These are phyloP conservation scores for Phaseolus lunatus DNA, from an alignment of 306 rosid genomes.

Conservation along the genomic window DNA sequence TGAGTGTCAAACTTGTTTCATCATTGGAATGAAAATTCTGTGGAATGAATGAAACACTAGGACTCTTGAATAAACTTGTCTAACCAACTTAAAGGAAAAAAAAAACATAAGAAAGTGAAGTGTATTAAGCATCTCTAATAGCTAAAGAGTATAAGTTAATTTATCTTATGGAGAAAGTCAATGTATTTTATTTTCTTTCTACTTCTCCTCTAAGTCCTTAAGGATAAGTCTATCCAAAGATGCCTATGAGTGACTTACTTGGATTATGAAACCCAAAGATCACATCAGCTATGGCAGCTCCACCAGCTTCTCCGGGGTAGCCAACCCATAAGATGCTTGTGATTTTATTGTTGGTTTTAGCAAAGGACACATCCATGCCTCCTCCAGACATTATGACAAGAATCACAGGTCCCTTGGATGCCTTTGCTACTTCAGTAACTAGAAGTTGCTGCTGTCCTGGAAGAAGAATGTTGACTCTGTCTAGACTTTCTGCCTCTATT, in stretches of 20 bases:
- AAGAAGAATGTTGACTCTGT: slow-evolving; percentile 72
- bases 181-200: background rate
- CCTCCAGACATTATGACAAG: slow-evolving; percentile 97
- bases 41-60: background rate
- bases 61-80: background rate
- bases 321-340: slow-evolving; percentile 96
- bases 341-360: slow-evolving; percentile 69
- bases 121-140: no score
- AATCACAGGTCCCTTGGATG: slow-evolving; percentile 85
- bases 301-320: slow-evolving; percentile 98
- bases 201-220: background rate
- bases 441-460: slow-evolving; percentile 86
- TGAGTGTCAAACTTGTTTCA: slow-evolving; percentile 17
- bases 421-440: slow-evolving; percentile 77
- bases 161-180: background rate
- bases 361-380: slow-evolving; percentile 89
- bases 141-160: background rate
- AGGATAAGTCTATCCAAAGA: background rate
- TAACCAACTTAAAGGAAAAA: no score
- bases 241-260: slow-evolving; percentile 54
- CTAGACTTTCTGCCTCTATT: slow-evolving; percentile 81
- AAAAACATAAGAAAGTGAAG: no score
- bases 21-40: background rate
- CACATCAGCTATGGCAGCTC: slow-evolving; percentile 94
- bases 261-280: slow-evolving; percentile 86